Conservation (phyloP, 2,329 filamentous ascomycete species). For the Emergomyces orientalis region DNA sequence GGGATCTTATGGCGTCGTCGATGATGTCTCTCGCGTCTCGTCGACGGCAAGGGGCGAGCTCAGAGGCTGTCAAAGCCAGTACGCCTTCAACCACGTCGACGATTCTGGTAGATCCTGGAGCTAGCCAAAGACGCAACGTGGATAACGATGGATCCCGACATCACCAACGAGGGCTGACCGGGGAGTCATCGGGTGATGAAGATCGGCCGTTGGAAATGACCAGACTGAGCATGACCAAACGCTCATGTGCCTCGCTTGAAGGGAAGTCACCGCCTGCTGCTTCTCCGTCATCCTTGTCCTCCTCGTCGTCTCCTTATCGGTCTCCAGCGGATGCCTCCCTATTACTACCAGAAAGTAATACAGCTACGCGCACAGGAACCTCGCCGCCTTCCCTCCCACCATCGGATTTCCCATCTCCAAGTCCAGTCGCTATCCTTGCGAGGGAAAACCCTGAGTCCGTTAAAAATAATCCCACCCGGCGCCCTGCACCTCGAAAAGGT, state of each 20-base stretch:
- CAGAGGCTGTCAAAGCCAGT: background rate
- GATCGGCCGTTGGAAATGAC: slow-evolving; percentile 75
- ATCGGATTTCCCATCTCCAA: background rate
- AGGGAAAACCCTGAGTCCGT: background rate
- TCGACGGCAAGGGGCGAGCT: background rate
- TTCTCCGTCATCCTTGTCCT: background rate
- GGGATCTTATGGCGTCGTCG: slow-evolving; percentile 25
- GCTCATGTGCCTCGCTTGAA: slow-evolving; percentile 4
- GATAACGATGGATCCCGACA: slow-evolving; percentile 26
- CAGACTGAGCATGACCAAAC: slow-evolving; percentile 37
- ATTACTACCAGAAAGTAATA: background rate
- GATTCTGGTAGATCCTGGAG: background rate
- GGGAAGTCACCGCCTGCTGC: background rate
- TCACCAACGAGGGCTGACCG: slow-evolving; percentile 38
- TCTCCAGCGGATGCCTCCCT: background rate
- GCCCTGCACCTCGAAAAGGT: background rate
- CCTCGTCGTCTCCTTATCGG: background rate
- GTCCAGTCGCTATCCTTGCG: background rate
- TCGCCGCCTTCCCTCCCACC: background rate
- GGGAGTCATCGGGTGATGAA: slow-evolving; percentile 67
- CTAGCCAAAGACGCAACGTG: slow-evolving; percentile 6
- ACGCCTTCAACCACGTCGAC: background rate
- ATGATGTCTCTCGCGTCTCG: slow-evolving; percentile 12
- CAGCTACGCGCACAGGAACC: background rate
- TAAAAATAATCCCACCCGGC: background rate